Conservation (phyloP, 2,329 filamentous ascomycete genomes). For the Verruconis gallopava region DNA sequence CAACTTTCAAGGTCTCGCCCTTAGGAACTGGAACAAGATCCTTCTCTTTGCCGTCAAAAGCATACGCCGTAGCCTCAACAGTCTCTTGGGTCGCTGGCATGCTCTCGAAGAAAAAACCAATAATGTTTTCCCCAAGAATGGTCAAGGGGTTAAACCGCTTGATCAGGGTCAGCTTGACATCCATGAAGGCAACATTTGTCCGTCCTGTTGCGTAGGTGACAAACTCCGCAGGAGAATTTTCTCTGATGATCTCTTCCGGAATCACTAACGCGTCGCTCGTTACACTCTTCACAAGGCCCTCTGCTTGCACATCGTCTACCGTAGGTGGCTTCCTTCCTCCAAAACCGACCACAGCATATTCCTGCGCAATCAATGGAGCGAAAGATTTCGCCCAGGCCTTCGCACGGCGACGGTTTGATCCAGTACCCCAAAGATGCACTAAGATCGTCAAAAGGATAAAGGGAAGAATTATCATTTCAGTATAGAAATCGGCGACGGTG, state of each 20-base stretch:
- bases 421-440: constrained; percentile 70
- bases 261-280: constrained; percentile 29
- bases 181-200: constrained; percentile 83
- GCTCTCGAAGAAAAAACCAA: constrained; percentile 71
- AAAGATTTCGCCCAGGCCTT: constrained; percentile 69
- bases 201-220: constrained; percentile 79
- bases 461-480: constrained; percentile 70
- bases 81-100: constrained; percentile 56
- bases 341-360: constrained; percentile 84
- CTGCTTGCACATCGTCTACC: constrained; percentile 33
- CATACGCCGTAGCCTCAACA: constrained; percentile 65
- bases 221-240: constrained; percentile 81
- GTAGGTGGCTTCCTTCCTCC: constrained; percentile 38
- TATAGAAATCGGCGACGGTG: constrained; percentile 68
- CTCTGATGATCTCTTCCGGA: constrained; percentile 56
- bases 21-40: constrained; percentile 53
- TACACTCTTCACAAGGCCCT: constrained; percentile 24
- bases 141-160: constrained; percentile 77
- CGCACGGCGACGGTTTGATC: constrained; percentile 67
- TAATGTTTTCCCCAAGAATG: constrained; percentile 50
- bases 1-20: constrained; percentile 47
- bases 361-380: constrained; percentile 55
- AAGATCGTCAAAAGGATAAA: constrained; percentile 62
- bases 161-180: constrained; percentile 66
- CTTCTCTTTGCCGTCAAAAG: constrained; percentile 85